A percentile compares a stretch with the other conserved stretches of the same genome.
Conservation (phyloP, 1,284 basidiomycete genomes). For the Pyrrhoderma lamaoense region DNA sequence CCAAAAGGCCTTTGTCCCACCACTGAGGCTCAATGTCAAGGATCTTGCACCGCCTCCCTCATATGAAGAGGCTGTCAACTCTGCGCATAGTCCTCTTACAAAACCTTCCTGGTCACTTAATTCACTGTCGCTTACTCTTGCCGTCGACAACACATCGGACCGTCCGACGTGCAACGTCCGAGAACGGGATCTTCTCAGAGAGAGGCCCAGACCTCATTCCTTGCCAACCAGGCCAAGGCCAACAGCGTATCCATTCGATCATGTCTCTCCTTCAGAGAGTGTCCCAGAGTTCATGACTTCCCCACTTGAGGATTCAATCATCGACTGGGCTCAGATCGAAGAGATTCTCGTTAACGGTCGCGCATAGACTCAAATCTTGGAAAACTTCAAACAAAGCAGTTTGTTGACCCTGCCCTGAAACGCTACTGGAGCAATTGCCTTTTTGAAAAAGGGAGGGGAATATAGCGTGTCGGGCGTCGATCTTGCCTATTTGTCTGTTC, state of each 20-base stretch:
- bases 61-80: conserved; percentile 11
- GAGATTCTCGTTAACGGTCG: conserved; percentile 8
- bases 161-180: background rate
- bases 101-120: too few relatives aligned
- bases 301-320: conserved; percentile 11
- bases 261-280: background rate
- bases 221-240: conserved; percentile 1
- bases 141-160: background rate
- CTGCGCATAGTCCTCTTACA: background rate
- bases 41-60: conserved; percentile 6
- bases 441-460: background rate
- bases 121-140: background rate
- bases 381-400: background rate
- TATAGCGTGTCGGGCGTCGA: conserved; percentile 1
- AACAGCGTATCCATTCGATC: too few relatives aligned
- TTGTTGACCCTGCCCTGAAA: background rate
- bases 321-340: conserved; percentile 17
- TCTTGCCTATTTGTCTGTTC: background rate
- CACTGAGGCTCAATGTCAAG: conserved; percentile 7
- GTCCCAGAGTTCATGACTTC: conserved; percentile 5
- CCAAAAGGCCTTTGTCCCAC: background rate
- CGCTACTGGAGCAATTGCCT: background rate
- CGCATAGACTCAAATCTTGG: background rate
- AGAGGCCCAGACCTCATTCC: background rate
- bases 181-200: background rate